These are phyloP conservation scores for Hansfordia pulvinata DNA, from an alignment of 2,329 filamentous ascomycete genomes.

Conservation along the genomic window DNA sequence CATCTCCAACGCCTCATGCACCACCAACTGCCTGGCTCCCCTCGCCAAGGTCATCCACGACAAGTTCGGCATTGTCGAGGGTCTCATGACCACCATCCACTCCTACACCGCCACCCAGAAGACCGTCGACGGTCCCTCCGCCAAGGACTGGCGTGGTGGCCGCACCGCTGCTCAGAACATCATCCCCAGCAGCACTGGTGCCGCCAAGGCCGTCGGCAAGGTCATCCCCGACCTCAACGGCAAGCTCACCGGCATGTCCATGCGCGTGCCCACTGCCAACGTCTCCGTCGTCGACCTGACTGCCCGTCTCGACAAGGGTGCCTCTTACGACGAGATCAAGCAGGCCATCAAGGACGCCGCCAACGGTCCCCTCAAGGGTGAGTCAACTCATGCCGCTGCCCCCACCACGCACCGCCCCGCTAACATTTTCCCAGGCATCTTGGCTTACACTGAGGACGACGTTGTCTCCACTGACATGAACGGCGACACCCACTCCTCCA, in stretches of 20 bases:
- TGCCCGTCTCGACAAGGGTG: slow-evolving; percentile 81
- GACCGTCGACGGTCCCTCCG: slow-evolving; percentile 94
- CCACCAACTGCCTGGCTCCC: slow-evolving; percentile 99
- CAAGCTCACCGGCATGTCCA: slow-evolving; percentile 99
- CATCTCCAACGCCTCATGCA: slow-evolving; percentile 99
- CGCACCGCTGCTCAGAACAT: slow-evolving; percentile 99
- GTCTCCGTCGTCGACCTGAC: slow-evolving; percentile 99
- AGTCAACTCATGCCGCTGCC: slow-evolving; percentile 15
- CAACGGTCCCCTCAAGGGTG: slow-evolving; percentile 75
- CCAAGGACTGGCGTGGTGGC: slow-evolving; percentile 99
- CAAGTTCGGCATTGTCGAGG: slow-evolving; percentile 95
- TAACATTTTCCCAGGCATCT: slow-evolving; percentile 46
- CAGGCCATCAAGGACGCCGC: slow-evolving; percentile 74
- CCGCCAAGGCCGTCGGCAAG: slow-evolving; percentile 99
- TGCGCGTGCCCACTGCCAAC: slow-evolving; percentile 98
- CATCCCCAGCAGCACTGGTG: slow-evolving; percentile 97
- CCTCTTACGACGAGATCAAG: slow-evolving; percentile 89
- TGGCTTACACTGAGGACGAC: slow-evolving; percentile 94
- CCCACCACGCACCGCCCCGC: slow-evolving; percentile 3
- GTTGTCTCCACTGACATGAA: slow-evolving; percentile 89
- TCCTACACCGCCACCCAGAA: slow-evolving; percentile 99
- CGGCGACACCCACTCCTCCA: slow-evolving; percentile 87
- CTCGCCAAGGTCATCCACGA: slow-evolving; percentile 99
- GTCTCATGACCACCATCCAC: slow-evolving; percentile 99
- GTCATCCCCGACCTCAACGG: slow-evolving; percentile 96